These are phyloP conservation scores for Kodamaea nitidulidarum DNA, from an alignment of 805 yeast species.

Conservation along the genomic window DNA sequence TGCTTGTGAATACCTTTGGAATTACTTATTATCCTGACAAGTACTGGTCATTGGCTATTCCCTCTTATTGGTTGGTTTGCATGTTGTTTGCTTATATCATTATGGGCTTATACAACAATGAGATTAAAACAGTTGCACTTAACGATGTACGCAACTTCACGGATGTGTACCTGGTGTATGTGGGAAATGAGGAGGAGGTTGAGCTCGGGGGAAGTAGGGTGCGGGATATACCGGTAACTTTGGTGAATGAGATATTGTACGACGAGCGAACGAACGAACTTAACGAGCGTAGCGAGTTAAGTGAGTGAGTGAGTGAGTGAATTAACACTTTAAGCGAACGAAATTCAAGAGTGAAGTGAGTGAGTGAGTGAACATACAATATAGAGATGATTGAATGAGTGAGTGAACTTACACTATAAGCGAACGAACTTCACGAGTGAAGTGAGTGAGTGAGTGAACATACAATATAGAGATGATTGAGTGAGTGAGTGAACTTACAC, in stretches of 20 bases:
- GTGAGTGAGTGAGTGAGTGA: too few species aligned
- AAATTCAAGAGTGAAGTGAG: too few species aligned
- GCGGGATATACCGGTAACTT: slow-evolving; percentile 73
- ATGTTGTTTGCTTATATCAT: slow-evolving; percentile 74
- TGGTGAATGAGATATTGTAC: slow-evolving; percentile 65
- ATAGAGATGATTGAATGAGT: too few species aligned
- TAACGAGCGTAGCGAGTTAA: too few species aligned
- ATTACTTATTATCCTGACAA: slow-evolving; percentile 79
- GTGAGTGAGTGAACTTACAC: too few species aligned
- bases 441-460: too few species aligned
- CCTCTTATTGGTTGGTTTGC: slow-evolving; percentile 62
- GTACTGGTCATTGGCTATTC: slow-evolving; percentile 86
- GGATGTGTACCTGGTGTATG: slow-evolving; percentile 55
- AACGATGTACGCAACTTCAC: slow-evolving; percentile 60
- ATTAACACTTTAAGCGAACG: too few species aligned
- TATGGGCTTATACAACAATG: slow-evolving; percentile 70
- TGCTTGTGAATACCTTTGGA: slow-evolving; percentile 46
- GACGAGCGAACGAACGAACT: too few species aligned
- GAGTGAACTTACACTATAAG: too few species aligned
- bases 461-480: too few species aligned
- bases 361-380: too few species aligned
- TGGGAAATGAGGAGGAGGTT: slow-evolving; percentile 18
- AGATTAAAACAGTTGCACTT: slow-evolving; percentile 58
- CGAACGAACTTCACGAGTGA: too few species aligned
- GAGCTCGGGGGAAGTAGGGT: slow-evolving; percentile 74